A percentile compares a stretch with the other conserved stretches of the same genome.
phyloP scores from a whole-genome alignment of 441 rosid genomes.

The Croton laevigatus region DNA sequence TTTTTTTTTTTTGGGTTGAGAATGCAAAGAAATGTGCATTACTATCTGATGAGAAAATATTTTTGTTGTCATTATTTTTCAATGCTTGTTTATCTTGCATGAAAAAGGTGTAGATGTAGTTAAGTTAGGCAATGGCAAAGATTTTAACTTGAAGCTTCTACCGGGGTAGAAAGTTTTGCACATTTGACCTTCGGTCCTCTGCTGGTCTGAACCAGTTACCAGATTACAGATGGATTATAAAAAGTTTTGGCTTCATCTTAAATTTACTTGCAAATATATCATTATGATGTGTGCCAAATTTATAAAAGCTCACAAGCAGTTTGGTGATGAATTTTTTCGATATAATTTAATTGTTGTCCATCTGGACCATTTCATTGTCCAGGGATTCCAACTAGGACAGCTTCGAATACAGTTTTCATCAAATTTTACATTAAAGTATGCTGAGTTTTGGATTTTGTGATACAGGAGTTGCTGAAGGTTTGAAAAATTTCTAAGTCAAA shows the following conservation, averaged over 20 bases:
- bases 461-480: slow-evolving; percentile 55
- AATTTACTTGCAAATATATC: neutral
- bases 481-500: slow-evolving; percentile 16
- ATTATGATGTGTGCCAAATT: neutral
- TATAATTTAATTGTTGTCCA: neutral
- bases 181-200: neutral
- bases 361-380: neutral
- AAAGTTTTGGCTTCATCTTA: neutral
- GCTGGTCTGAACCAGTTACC: neutral
- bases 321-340: neutral
- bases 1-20: too few relatives aligned
- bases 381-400: neutral
- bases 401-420: neutral
- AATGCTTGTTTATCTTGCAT: neutral
- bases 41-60: neutral
- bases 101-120: neutral
- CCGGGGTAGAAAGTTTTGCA: neutral
- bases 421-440: neutral
- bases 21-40: neutral
- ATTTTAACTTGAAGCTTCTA: neutral
- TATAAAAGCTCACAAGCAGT: neutral
- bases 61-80: neutral
- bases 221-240: neutral
- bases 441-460: slow-evolving; percentile 17
- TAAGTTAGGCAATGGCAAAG: neutral